phyloP scores from a whole-genome alignment of 352 stramenopile species.

The Phytopythium vexans region DNA sequence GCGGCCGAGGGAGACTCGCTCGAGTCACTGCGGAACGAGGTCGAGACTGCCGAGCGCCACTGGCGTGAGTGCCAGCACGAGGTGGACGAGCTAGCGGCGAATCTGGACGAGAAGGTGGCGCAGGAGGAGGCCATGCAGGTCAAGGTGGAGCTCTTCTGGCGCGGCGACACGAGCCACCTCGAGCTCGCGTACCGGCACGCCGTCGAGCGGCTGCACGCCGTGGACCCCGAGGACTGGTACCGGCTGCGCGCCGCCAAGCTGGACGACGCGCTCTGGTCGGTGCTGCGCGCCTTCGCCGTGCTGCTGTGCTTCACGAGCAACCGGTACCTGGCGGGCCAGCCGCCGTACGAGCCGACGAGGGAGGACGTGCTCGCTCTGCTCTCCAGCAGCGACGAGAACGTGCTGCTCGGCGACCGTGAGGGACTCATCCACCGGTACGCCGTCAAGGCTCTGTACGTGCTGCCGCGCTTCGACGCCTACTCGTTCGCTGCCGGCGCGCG shows the following conservation, averaged over 20 bases:
- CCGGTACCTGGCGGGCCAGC: conserved; percentile 39
- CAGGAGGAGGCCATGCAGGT: conserved; percentile 75
- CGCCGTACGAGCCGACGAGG: conserved; percentile 35
- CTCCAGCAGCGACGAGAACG: conserved; percentile 78
- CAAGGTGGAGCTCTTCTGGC: conserved; percentile 81
- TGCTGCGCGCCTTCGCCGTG: conserved; percentile 64
- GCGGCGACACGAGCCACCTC: conserved; percentile 44
- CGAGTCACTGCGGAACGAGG: conserved; percentile 47
- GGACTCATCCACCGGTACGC: conserved; percentile 75
- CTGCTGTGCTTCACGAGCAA: conserved; percentile 78
- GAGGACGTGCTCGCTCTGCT: conserved; percentile 68
- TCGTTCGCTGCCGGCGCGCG: conserved; percentile 73
- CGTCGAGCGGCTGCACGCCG: conserved; percentile 41
- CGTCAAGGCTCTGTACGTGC: conserved; percentile 74
- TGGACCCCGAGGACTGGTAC: conserved; percentile 75
- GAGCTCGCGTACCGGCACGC: conserved; percentile 65
- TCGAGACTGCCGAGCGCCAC: conserved; percentile 43
- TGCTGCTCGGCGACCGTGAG: conserved; percentile 73
- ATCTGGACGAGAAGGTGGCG: conserved; percentile 37
- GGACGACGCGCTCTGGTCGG: conserved; percentile 50
- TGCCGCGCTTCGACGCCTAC: conserved; percentile 80
- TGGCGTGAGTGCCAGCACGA: conserved; percentile 29
- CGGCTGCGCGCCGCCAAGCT: conserved; percentile 52
- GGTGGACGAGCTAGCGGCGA: conserved; percentile 23
- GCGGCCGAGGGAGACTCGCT: conserved; percentile 23